These are phyloP conservation scores for Xylaria scruposa DNA, from an alignment of 495 filamentous ascomycete genomes.

Conservation along the genomic window DNA sequence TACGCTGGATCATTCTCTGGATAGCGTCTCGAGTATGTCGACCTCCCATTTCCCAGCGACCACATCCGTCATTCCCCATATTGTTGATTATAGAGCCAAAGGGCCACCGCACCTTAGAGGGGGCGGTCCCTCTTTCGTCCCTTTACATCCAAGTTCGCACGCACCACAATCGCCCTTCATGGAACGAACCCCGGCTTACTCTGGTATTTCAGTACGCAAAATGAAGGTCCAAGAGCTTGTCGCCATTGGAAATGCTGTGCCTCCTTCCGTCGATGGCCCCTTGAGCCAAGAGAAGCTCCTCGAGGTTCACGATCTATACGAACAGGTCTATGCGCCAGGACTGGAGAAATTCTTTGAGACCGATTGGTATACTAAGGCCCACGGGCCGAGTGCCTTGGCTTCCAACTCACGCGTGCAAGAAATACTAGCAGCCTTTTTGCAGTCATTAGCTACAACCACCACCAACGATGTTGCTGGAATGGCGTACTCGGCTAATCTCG, in stretches of 20 bases:
- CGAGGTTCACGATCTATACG: slow-evolving; percentile 77
- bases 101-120: slow-evolving; percentile 51
- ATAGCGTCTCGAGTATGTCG: slow-evolving; percentile 51
- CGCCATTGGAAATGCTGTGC: slow-evolving; percentile 66
- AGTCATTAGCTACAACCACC: slow-evolving; percentile 46
- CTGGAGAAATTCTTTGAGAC: slow-evolving; percentile 84
- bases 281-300: slow-evolving; percentile 62
- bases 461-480: slow-evolving; percentile 66
- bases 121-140: slow-evolving; percentile 43
- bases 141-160: slow-evolving; percentile 36
- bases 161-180: slow-evolving; percentile 38
- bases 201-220: slow-evolving; percentile 65
- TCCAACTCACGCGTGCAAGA: slow-evolving; percentile 65
- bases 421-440: slow-evolving; percentile 67
- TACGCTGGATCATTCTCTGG: slow-evolving; percentile 79
- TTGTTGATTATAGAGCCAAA: slow-evolving; percentile 37
- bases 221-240: slow-evolving; percentile 80
- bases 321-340: slow-evolving; percentile 76
- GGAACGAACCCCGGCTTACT: slow-evolving; percentile 53
- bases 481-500: slow-evolving; percentile 66
- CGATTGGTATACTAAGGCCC: slow-evolving; percentile 72
- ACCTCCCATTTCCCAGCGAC: slow-evolving; percentile 47
- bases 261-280: slow-evolving; percentile 64
- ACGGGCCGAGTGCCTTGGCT: slow-evolving; percentile 48
- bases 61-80: slow-evolving; percentile 38